Conservation (phyloP, 305 asterid genomes). For the Fraxinus latifolia region DNA sequence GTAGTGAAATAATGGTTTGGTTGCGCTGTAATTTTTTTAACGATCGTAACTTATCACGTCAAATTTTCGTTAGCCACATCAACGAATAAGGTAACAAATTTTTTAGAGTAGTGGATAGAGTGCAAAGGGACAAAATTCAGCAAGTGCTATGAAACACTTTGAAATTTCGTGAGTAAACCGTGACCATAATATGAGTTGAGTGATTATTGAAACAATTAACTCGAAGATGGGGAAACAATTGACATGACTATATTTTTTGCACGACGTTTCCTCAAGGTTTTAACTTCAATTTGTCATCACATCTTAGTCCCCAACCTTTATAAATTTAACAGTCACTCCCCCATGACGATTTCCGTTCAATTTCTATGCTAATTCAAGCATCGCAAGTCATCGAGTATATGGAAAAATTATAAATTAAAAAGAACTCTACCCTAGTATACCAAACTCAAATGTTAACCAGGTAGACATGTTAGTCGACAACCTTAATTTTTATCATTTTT, state of each 20-base stretch:
- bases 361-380: neutral
- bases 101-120: no score
- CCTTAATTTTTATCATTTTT: neutral
- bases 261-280: neutral
- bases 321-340: neutral
- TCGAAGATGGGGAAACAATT: no score
- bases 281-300: neutral
- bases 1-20: no score
- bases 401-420: neutral
- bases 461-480: neutral
- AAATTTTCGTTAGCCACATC: no score
- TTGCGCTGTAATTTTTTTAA: no score
- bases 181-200: no score
- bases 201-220: no score
- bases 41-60: no score
- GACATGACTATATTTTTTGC: neutral
- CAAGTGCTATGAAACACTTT: no score
- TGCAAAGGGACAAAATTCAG: no score
- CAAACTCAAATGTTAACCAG: neutral
- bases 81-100: no score
- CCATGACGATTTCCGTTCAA: neutral
- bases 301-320: neutral
- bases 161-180: no score
- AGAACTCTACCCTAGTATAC: neutral
- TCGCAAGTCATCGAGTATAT: neutral